Base-by-base conservation (phyloP, 2,329 filamentous ascomycete species). In the Colletotrichum scovillei region DNA sequence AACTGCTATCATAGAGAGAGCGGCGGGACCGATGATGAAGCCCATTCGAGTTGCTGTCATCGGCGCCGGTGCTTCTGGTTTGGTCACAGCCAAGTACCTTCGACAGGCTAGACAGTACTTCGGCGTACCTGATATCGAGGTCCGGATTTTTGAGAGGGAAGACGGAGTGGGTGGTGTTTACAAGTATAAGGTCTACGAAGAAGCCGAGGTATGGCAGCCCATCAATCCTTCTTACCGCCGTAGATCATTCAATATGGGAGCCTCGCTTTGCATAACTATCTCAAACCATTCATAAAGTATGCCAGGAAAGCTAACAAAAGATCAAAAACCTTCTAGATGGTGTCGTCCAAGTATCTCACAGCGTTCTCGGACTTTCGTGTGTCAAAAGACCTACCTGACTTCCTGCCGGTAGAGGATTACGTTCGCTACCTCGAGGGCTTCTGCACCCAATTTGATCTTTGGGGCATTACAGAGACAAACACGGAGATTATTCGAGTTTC, bases 311-410 rank as follows among this genome's bases (percentile, higher is more conserved):
- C 46, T 63, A 14, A 55, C 2, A 1, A 19, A 3, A 4, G 14
- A 14, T 49, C 1, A 4, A 22, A 49, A 42, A 19, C 38, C 42
- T 22, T 8, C 42, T 49, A 84, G 82, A 81, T 87, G 1, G 86
- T 88, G 1, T 86, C 84, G 1, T 87, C 86, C 3, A 87, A 87
- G 73, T 86, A 87, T 56, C 80, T 89, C 9, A 88, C 86, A 0
- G 79, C 84, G 22, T 88, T 88, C 74, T 88, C 86, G 1, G 86
- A 88, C 74, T 86, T 86, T 71, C 82, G 86, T 1, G 80, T 85
- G 5, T 78, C 84, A 2, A 63, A 79, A 1, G 81, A 85, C 11
- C 81, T 81, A 1, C 82, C 85, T 8, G 86, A 88, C 73, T 88
- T 88, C 69, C 75, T 87, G 8, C 82, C 81, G 2, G 81, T 83